Conservation (phyloP, 768 basidiomycete genomes). For the Clitopilus passeckerianus region DNA sequence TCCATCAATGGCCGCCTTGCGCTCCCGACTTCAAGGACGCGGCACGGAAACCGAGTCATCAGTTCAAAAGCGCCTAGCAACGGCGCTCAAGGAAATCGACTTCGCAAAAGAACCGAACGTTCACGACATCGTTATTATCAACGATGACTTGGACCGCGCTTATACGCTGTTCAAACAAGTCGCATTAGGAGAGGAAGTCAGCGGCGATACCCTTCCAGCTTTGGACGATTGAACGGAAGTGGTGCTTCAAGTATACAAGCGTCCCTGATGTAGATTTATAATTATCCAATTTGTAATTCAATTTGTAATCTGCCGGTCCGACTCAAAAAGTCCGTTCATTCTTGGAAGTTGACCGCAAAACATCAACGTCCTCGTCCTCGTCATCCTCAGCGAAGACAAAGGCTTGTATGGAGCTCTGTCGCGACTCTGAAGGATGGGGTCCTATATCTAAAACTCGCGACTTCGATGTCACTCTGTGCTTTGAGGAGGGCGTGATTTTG, state of each 20-base stretch:
- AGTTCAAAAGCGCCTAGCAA: conserved; percentile 69
- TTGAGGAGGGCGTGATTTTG: conserved; percentile 69
- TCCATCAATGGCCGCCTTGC: conserved; percentile 69
- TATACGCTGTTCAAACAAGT: conserved; percentile 73
- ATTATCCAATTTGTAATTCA: conserved; percentile 2
- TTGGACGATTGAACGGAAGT: conserved; percentile 44
- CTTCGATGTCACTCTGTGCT: conserved; percentile 80
- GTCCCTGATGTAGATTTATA: background rate
- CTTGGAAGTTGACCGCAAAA: background rate
- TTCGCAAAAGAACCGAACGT: conserved; percentile 73
- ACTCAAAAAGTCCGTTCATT: background rate
- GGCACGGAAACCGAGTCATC: conserved; percentile 81
- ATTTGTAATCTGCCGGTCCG: background rate
- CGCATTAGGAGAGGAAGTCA: conserved; percentile 62
- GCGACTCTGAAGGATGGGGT: conserved; percentile 61
- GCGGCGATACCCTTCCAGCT: conserved; percentile 62
- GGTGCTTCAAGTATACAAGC: too few relatives aligned
- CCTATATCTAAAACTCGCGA: conserved; percentile 50
- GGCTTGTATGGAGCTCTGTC: conserved; percentile 38
- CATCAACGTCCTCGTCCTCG: conserved; percentile 1
- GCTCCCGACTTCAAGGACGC: conserved; percentile 64
- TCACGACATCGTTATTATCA: conserved; percentile 85
- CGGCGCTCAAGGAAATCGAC: conserved; percentile 75
- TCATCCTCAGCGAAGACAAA: background rate
- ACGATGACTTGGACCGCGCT: conserved; percentile 83